Evolutionary conservation across 192 early-diverging fungal genomes (phyloP).

Genomic region (Diversispora eburnea): DNA sequence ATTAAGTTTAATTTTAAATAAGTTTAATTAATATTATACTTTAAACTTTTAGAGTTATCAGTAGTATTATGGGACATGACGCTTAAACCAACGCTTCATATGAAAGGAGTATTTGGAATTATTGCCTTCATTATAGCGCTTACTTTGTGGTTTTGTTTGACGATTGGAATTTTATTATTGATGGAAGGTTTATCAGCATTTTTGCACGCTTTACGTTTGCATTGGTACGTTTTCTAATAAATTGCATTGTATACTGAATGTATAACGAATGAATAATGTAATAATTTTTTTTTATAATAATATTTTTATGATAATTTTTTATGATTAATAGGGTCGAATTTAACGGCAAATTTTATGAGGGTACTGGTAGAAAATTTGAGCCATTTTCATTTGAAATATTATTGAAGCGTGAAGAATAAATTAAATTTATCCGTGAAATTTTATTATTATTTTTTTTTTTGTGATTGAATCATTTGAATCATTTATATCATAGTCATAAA

Average conservation of each 20-base stretch:
- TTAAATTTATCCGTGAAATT: background rate
- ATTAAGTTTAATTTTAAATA: background rate
- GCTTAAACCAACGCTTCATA: constrained; percentile 51
- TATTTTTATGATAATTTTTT: constrained; percentile 77
- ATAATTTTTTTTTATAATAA: background rate
- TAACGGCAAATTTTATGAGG: constrained; percentile 95
- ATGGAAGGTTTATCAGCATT: constrained; percentile 97
- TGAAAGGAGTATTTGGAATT: constrained; percentile 52
- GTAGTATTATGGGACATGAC: constrained; percentile 97
- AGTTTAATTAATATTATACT: background rate
- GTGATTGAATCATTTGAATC: background rate
- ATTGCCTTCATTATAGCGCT: constrained; percentile 78
- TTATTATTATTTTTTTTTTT: background rate
- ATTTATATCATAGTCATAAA: too few relatives aligned
- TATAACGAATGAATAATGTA: too few relatives aligned
- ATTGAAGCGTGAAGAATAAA: constrained; percentile 36
- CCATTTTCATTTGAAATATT: constrained; percentile 78
- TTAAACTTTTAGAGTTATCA: constrained; percentile 70
- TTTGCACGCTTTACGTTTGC: constrained; percentile 91
- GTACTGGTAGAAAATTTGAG: constrained; percentile 83
- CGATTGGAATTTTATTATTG: constrained; percentile 72
- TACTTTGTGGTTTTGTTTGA: constrained; percentile 84
- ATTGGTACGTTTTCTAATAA: constrained; percentile 55
- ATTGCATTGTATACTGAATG: too few relatives aligned
- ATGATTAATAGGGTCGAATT: constrained; percentile 97